Conservation (phyloP, 305 asterid species). For the Salvia sclarea region DNA sequence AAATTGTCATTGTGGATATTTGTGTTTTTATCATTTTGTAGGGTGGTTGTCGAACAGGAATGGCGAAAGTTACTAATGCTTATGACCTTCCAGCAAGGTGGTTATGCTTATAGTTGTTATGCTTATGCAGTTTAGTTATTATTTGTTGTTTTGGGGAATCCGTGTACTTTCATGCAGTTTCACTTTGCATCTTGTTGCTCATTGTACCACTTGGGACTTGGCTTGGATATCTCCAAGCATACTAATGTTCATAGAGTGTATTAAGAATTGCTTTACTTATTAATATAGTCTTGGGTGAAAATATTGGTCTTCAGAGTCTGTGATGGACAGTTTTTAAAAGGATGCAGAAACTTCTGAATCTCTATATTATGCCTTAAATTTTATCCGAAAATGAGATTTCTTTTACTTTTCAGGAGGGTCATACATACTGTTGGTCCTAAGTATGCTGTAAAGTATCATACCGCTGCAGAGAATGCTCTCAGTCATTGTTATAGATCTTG, state of each 20-base stretch:
- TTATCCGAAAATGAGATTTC: constrained; percentile 19
- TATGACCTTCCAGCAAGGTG: constrained; percentile 94
- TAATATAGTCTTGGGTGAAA: background rate
- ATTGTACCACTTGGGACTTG: constrained; percentile 16
- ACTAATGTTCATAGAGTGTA: background rate
- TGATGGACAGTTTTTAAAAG: background rate
- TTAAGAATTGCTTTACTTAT: constrained; percentile 2
- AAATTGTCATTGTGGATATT: constrained; percentile 10
- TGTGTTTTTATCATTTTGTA: constrained; percentile 32
- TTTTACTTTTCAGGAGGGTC: constrained; percentile 68
- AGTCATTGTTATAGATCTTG: constrained; percentile 92
- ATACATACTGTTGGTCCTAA: constrained; percentile 94
- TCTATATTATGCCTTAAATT: background rate
- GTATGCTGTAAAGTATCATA: constrained; percentile 85
- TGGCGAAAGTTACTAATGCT: constrained; percentile 86
- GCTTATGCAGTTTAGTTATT: constrained; percentile 12
- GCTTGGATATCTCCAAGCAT: constrained; percentile 12
- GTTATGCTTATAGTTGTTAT: constrained; percentile 13
- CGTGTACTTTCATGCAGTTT: constrained; percentile 3
- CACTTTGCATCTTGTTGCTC: background rate
- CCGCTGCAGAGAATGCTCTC: constrained; percentile 94
- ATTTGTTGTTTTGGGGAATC: constrained; percentile 15
- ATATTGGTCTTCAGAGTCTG: constrained; percentile 14
- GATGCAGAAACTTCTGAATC: background rate
- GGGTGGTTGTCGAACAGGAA: constrained; percentile 98